These are phyloP conservation scores for Piloderma croceum DNA, from an alignment of 768 basidiomycete genomes.

Conservation along the genomic window DNA sequence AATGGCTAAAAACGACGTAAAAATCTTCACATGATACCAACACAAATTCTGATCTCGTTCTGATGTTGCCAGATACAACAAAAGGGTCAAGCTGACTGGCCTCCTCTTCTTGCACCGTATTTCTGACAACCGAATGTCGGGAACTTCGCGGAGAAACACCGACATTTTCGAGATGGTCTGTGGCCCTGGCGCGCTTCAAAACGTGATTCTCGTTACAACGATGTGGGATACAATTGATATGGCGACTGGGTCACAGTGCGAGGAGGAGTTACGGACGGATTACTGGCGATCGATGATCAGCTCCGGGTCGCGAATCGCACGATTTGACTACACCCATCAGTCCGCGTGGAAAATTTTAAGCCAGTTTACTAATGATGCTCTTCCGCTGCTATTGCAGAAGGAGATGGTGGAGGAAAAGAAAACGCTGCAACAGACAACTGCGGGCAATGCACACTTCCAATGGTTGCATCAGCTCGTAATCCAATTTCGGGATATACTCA, in stretches of 20 bases:
- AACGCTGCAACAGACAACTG: too few relatives aligned
- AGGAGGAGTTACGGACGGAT: slow-evolving; percentile 10
- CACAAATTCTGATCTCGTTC: slow-evolving; percentile 10
- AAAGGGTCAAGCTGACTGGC: slow-evolving; percentile 15
- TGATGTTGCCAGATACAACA: slow-evolving; percentile 15
- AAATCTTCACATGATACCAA: slow-evolving; percentile 6
- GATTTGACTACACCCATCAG: slow-evolving; percentile 10
- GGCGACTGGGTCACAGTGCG: slow-evolving; percentile 9
- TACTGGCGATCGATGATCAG: slow-evolving; percentile 17
- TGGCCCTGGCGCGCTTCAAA: slow-evolving; percentile 17
- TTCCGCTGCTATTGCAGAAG: slow-evolving; percentile 17
- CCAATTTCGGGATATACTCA: too few relatives aligned
- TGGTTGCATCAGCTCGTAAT: too few relatives aligned
- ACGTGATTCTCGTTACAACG: slow-evolving; percentile 24
- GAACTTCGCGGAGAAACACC: slow-evolving; percentile 17
- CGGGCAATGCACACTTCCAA: too few relatives aligned
- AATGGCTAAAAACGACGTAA: slow-evolving; percentile 24
- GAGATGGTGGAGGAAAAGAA: slow-evolving; percentile 22
- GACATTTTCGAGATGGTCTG: slow-evolving; percentile 21
- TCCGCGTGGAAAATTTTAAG: slow-evolving; percentile 21
- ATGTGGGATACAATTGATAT: slow-evolving; percentile 23
- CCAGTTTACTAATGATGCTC: slow-evolving; percentile 4
- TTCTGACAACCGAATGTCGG: slow-evolving; percentile 19
- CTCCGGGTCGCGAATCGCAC: slow-evolving; percentile 9
- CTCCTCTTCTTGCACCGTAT: slow-evolving; percentile 26